Conservation (phyloP, 345 rosid genomes). For the Cardiospermum halicacabum region DNA sequence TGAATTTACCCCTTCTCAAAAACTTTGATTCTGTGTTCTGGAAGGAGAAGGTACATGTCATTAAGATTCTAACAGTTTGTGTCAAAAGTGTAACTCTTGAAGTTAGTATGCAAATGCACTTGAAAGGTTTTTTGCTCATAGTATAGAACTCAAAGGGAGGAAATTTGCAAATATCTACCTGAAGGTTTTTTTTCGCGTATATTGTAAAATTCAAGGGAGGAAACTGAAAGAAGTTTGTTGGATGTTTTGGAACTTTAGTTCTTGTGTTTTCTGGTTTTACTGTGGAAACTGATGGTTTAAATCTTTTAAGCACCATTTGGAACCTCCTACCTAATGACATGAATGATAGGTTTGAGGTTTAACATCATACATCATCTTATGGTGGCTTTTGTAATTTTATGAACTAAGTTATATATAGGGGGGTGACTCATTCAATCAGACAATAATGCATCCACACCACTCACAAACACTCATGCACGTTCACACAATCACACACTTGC, state of each 20-base stretch:
- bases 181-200: no score
- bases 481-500: background rate
- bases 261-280: constrained; percentile 5
- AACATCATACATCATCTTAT: background rate
- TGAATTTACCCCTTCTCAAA: constrained; percentile 61
- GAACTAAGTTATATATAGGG: no score
- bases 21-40: constrained; percentile 40
- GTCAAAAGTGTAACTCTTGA: background rate
- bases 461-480: no score
- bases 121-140: background rate
- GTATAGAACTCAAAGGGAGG: background rate
- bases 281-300: background rate
- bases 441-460: no score
- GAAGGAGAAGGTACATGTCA: constrained; percentile 44
- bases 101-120: background rate
- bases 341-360: background rate
- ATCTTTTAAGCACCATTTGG: background rate
- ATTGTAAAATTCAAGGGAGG: no score
- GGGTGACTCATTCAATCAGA: no score
- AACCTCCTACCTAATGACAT: background rate
- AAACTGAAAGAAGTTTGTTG: no score
- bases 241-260: background rate
- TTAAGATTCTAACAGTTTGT: constrained; percentile 17
- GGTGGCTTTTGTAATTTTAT: no score
- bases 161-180: background rate